These are phyloP conservation scores for Diaporthe caulivora DNA, from an alignment of 2,329 filamentous ascomycete genomes.

Conservation along the genomic window DNA sequence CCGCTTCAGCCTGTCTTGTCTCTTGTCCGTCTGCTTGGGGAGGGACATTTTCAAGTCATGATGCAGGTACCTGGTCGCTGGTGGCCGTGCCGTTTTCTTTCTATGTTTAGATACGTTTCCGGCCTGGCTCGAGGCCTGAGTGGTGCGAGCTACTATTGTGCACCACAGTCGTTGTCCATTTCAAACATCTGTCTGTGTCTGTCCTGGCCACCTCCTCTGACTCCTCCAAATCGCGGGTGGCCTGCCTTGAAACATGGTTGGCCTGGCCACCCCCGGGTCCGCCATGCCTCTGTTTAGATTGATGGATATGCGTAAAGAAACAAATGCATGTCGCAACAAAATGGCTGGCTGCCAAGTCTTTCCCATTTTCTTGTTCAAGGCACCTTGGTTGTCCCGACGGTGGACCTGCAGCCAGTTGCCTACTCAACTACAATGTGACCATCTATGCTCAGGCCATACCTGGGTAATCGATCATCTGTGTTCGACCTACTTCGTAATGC, in stretches of 20 bases:
- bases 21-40: background rate
- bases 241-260: conserved; percentile 27
- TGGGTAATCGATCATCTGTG: too few relatives aligned
- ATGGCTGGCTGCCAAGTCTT: background rate
- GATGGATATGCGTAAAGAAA: conserved; percentile 9
- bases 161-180: too few relatives aligned
- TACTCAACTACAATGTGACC: background rate
- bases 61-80: conserved; percentile 20
- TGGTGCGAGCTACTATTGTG: too few relatives aligned
- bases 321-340: background rate
- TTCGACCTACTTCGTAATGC: too few relatives aligned
- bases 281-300: conserved; percentile 21
- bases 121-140: conserved; percentile 27
- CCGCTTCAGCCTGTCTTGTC: conserved; percentile 2
- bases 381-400: background rate
- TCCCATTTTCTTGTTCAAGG: background rate
- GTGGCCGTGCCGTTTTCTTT: conserved; percentile 15
- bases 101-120: conserved; percentile 32
- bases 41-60: conserved; percentile 5
- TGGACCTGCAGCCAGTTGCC: background rate
- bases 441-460: background rate
- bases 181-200: background rate
- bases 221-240: background rate
- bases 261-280: conserved; percentile 12
- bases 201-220: conserved; percentile 1